Evolutionary conservation across 1,284 basidiomycete genomes (phyloP).

Genomic region (Rhodofomes roseus): DNA sequence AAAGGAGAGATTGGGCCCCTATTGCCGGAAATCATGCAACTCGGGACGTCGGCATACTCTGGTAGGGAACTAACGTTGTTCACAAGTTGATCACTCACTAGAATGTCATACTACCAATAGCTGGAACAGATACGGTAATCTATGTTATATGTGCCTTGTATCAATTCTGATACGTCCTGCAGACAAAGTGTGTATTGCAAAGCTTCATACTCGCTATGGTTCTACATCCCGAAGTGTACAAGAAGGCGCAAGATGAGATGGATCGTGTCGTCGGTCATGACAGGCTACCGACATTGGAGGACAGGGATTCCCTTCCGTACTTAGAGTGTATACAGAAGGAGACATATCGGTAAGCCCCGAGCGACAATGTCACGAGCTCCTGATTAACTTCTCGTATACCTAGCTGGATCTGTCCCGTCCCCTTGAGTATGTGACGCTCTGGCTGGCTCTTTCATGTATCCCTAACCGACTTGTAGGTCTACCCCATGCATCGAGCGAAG

Average conservation of each 20-base stretch:
- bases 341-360: slow-evolving; percentile 10
- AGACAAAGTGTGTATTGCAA: neutral
- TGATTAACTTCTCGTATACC: neutral
- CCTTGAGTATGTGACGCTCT: too few species aligned
- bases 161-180: neutral
- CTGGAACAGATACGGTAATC: neutral
- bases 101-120: neutral
- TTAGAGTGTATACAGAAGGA: slow-evolving; percentile 27
- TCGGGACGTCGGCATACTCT: slow-evolving; percentile 48
- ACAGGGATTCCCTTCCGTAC: slow-evolving; percentile 24
- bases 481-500: neutral
- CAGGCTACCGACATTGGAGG: slow-evolving; percentile 23
- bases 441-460: neutral
- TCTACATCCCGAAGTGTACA: slow-evolving; percentile 23
- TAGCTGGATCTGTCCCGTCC: neutral
- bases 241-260: slow-evolving; percentile 26
- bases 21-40: slow-evolving; percentile 51
- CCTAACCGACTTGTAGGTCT: neutral
- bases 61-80: slow-evolving; percentile 14
- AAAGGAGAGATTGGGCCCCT: slow-evolving; percentile 12
- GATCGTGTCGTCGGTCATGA: slow-evolving; percentile 21
- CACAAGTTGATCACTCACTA: too few species aligned
- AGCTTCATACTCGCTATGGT: slow-evolving; percentile 24
- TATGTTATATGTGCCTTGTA: neutral
- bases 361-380: neutral